Base-by-base conservation (phyloP, 805 yeast genomes). In the Teunomyces cretensis region DNA sequence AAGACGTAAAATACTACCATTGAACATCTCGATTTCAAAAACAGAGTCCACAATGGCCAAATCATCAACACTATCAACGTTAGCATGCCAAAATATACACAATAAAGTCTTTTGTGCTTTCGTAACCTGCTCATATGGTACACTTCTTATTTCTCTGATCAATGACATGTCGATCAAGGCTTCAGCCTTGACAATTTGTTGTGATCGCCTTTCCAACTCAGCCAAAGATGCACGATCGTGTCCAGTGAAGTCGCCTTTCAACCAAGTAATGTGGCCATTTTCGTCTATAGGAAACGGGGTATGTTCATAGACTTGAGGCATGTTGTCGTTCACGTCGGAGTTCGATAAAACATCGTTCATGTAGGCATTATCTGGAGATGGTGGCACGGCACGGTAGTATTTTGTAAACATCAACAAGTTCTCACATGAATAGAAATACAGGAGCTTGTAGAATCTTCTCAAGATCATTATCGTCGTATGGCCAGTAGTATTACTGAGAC, bases 361-460 rank as follows among this genome's bases (percentile, higher is more conserved):
- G 30, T 54, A 47, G 13, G 33, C 44, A 16, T 61, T 49, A 14
- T 67, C 61, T 0, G 82, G 80, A 3, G 79, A 64, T 1, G 87
- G 88, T 0, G 96, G 96, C 0, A 76, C 60, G 0, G 84, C 87
- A 37, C 76, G 65, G 45, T 65, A 70, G 9, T 83, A 78, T 7
- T 73, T 67, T 35, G 81, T 70, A 55, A 79, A 81, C 55, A 85
- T 76, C 9, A 92, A 64, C 14, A 87, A 54, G 51, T 84, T 72
- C 45, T 82, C 84, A 40, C 74, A 72, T 0, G 95, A 75, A 55
- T 70, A 80, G 49, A 86, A 78, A 62, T 90, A 91, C 48, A 75
- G 75, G 36, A 83, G 63, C 44, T 76, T 80, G 52, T 74, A 75
- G 44, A 78, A 75, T 28, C 76, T 63, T 27, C 72, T 68, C 4